Evolutionary conservation across 768 basidiomycete species (phyloP), one percentile per base, ranked within the genome.

Genomic region (Hericium rajendrae): DNA sequence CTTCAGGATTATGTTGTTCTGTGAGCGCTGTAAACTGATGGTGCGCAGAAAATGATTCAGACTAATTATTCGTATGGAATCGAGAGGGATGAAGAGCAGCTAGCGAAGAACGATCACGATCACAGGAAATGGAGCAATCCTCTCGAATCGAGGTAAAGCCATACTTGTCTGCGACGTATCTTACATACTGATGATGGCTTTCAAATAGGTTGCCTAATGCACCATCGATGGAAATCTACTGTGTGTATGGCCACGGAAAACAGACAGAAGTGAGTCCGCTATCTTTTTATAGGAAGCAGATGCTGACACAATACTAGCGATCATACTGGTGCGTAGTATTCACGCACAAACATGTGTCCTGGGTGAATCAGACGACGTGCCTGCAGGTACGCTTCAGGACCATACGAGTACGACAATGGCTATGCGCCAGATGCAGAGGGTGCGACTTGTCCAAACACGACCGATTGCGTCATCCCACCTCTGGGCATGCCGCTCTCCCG

Each of bases 211-310:
- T 99, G 16, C 95, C 95, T 1, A 71, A 83, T 50, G 97, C 97
- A 0, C 94, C 95, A 1, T 88, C 86, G 4, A 88, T 97, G 85
- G 91, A 86, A 66, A 85, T 95, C 28, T 89, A 85, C 69, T 97
- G 94, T 61, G 81, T 94, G 2, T 97, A 98, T 72, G 95, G 95
- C 0, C 86, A 91, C 62, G 95, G 95, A 18, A 97, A 97, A 67
- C 89, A 94, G 64, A 99, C 94, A 0, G 94, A 97, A 79, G 89
- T 84, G 40, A 61, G 78, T 56, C 57, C 52, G 49, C 59, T 56
- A n/a, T 18, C n/a, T 32, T 8, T 48, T 15, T 38, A 53, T 57
- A 41, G 56, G 3, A 32, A 32, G 32, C 32, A 32, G 32, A 32
- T 9, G 32, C 32, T 32, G 9, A 32, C 32, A 9, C 6, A 32